These are phyloP conservation scores for Tilletia horrida DNA, from an alignment of 1,284 basidiomycete genomes.

Conservation along the genomic window DNA sequence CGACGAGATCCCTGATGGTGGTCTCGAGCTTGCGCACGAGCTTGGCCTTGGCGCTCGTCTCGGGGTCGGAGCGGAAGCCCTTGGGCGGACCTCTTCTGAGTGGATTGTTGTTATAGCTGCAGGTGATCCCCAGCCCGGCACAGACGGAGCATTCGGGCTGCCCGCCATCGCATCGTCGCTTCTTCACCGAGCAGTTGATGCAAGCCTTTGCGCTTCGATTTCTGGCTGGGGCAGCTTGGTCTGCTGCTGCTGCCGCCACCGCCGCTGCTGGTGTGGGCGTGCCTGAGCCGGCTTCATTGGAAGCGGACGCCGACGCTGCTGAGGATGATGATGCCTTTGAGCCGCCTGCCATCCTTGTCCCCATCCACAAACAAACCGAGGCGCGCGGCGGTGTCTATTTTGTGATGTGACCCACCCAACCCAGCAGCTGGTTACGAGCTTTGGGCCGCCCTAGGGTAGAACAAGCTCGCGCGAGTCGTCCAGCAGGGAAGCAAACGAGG, in stretches of 20 bases:
- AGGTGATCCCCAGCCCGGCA: slow-evolving; percentile 38
- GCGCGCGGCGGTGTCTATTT: no score
- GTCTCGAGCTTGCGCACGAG: slow-evolving; percentile 42
- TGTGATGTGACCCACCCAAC: no score
- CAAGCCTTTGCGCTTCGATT: slow-evolving; percentile 42
- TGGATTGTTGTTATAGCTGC: slow-evolving; percentile 41
- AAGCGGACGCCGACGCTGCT: no score
- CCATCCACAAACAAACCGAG: no score
- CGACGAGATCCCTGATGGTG: slow-evolving; percentile 41
- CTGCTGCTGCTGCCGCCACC: no score
- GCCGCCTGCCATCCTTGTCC: no score
- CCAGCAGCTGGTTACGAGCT: no score
- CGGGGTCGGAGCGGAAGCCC: slow-evolving; percentile 43
- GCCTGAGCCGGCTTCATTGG: neutral
- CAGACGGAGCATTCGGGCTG: slow-evolving; percentile 46
- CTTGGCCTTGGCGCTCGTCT: slow-evolving; percentile 40
- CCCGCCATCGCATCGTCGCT: slow-evolving; percentile 44
- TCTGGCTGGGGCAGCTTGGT: neutral
- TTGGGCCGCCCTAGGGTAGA: no score
- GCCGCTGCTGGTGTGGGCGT: neutral
- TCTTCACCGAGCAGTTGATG: slow-evolving; percentile 42
- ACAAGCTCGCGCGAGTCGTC: no score
- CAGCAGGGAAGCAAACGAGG: no score
- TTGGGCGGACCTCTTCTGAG: slow-evolving; percentile 46
- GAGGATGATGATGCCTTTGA: no score